Base-by-base conservation (phyloP, 306 rosid genomes). In the Hippophae gyantsensis region DNA sequence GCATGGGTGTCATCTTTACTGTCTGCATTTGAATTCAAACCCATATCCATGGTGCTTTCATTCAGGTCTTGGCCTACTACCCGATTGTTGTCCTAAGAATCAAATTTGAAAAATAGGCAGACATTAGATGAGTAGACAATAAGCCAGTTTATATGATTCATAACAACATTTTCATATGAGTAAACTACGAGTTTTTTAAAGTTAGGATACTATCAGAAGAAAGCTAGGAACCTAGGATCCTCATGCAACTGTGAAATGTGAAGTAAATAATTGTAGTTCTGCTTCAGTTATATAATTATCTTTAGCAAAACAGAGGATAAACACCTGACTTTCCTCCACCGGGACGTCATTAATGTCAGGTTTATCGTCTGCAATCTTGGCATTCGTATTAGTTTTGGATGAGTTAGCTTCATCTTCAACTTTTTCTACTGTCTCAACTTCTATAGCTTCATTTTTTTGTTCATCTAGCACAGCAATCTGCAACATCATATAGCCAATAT, bases 391-490 rank as follows among this genome's bases (percentile, higher is more conserved):
- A 44, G 65, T 13, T 59, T 81, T 90, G 14, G 61, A n/a, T n/a
- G 70, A 61, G 58, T 83, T 74, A 46, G 73, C 76, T 56, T 88
- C 97, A 14, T 85, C 87, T 40, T 82, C 89, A 57, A 71, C 77
- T 62, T 81, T 71, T 32, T 88, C 96, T 7, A 70, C 76, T 56
- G 59, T 79, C 71, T 88, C 94, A 47, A 74, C 74, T 53, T 82
- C 87, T 7, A 67, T 78, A 67, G 74, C 76, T 57, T 82, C 95
- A 43, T 73, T 82, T 62, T 62, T 82, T 62, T 87, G 95, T 73
- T 92, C 98, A 84, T 92, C 98, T 56, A 88, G 80, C 55, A 85
- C 76, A 59, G 98, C 95, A 80, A 92, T 78, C 98, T 92, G 65
- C 74, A 60, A 41, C 57, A 54, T 57, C 58, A 67, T 62, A 72